phyloP scores from a whole-genome alignment of 169 alveolate species.

The Miamiensis avidus region DNA sequence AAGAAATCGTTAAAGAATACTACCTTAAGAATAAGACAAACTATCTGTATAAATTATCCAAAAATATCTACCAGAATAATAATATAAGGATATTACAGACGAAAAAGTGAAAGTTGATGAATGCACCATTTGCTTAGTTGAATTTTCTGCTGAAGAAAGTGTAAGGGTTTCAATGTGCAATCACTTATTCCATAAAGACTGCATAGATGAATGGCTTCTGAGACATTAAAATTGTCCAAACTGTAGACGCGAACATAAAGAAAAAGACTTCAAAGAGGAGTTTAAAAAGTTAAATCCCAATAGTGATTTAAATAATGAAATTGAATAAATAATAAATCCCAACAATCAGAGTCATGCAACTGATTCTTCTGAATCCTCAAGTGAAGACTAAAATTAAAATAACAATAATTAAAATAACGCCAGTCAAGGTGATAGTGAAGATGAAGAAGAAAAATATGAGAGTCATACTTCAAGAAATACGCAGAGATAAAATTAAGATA shows the following conservation, averaged over 20 bases:
- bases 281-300: not conserved
- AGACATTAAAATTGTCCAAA: conserved; percentile 10
- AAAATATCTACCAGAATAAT: too few species aligned
- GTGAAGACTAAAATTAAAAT: too few species aligned
- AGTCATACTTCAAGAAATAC: too few species aligned
- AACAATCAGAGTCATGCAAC: too few species aligned
- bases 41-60: not conserved
- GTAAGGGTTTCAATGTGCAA: conserved; percentile 8
- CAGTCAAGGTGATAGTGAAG: too few species aligned
- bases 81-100: not conserved
- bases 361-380: too few species aligned
- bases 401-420: too few species aligned
- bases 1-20: too few species aligned
- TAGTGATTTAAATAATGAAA: too few species aligned
- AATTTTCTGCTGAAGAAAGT: not conserved
- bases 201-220: conserved; percentile 14
- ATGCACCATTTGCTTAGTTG: conserved; percentile 2
- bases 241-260: conserved; percentile 6
- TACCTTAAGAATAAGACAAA: not conserved
- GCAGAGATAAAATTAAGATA: too few species aligned
- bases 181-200: conserved; percentile 16
- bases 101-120: not conserved
- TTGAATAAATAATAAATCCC: not conserved
- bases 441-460: too few species aligned
- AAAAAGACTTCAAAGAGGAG: not conserved